A percentile compares a stretch with the other conserved stretches of the same genome.
Conservation (phyloP, 2,329 filamentous ascomycete genomes). For the Diaporthe citrichinensis region DNA sequence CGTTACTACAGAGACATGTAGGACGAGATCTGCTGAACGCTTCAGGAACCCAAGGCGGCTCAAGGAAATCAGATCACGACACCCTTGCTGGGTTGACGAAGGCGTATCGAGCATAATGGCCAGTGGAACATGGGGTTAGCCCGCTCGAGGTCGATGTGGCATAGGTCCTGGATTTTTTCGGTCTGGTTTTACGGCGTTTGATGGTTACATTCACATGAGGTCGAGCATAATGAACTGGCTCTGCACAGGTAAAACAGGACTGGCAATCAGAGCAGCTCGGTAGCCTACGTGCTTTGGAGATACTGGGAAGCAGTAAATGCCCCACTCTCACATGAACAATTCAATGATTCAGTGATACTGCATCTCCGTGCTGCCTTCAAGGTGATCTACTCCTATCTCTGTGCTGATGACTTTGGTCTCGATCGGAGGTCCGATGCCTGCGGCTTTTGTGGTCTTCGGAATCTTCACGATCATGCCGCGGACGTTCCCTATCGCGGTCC, state of each 20-base stretch:
- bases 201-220: not conserved
- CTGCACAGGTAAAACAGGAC: conserved; percentile 40
- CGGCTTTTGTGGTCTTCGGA: conserved; percentile 44
- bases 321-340: not conserved
- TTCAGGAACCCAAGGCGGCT: not conserved
- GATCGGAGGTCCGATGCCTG: conserved; percentile 44
- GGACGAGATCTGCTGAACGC: conserved; percentile 18
- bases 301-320: not conserved
- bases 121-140: not conserved
- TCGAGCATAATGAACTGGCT: conserved; percentile 11
- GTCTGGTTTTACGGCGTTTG: conserved; percentile 44
- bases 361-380: not conserved
- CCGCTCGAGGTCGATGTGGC: not conserved
- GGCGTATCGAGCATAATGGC: not conserved
- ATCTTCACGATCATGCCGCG: conserved; percentile 49
- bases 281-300: not conserved
- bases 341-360: not conserved
- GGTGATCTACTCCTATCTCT: conserved; percentile 63
- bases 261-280: conserved; percentile 25
- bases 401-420: conserved; percentile 45
- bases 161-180: not conserved
- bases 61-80: not conserved
- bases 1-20: conserved; percentile 68
- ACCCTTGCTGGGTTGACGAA: not conserved
- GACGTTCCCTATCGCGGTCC: conserved; percentile 50